These are phyloP conservation scores for Chaetomium olivaceum DNA, from an alignment of 2,329 filamentous ascomycete genomes.

Conservation along the genomic window DNA sequence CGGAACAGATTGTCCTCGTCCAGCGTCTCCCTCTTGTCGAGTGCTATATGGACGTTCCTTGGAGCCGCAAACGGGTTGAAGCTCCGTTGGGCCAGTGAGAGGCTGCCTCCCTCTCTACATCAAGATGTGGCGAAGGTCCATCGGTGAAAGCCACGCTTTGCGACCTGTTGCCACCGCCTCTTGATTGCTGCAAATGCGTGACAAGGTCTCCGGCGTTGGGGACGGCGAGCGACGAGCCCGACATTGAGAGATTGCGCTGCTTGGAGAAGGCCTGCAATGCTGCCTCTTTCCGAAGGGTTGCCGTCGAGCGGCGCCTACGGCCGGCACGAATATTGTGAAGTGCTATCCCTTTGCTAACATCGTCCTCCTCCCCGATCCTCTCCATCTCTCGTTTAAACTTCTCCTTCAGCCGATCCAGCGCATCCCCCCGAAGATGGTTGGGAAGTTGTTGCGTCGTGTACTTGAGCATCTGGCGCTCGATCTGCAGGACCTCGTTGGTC, in stretches of 20 bases:
- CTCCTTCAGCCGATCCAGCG: conserved; percentile 81
- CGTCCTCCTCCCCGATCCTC: conserved; percentile 77
- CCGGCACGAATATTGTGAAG: conserved; percentile 75
- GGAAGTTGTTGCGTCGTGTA: conserved; percentile 91
- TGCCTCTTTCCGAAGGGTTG: conserved; percentile 76
- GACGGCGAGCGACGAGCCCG: conserved; percentile 48
- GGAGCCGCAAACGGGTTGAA: conserved; percentile 60
- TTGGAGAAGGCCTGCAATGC: conserved; percentile 66
- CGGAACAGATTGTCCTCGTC: conserved; percentile 90
- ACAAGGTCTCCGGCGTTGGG: conserved; percentile 76
- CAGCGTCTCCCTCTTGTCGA: conserved; percentile 75
- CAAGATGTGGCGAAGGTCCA: conserved; percentile 34
- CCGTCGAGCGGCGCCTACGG: conserved; percentile 70
- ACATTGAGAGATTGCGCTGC: conserved; percentile 47
- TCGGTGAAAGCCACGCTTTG: conserved; percentile 35
- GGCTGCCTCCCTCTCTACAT: conserved; percentile 40
- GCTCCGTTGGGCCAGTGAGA: conserved; percentile 53
- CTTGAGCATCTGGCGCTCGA: conserved; percentile 89
- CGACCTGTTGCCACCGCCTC: conserved; percentile 54
- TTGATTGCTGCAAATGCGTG: conserved; percentile 71
- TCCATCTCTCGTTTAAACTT: conserved; percentile 88
- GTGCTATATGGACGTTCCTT: conserved; percentile 49
- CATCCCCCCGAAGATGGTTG: conserved; percentile 82
- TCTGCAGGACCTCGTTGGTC: conserved; percentile 86
- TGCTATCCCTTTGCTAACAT: conserved; percentile 89